Evolutionary conservation across 257 asterid species (phyloP), one percentile per base, ranked within the genome.

Genomic region (Primulina eburnea): DNA sequence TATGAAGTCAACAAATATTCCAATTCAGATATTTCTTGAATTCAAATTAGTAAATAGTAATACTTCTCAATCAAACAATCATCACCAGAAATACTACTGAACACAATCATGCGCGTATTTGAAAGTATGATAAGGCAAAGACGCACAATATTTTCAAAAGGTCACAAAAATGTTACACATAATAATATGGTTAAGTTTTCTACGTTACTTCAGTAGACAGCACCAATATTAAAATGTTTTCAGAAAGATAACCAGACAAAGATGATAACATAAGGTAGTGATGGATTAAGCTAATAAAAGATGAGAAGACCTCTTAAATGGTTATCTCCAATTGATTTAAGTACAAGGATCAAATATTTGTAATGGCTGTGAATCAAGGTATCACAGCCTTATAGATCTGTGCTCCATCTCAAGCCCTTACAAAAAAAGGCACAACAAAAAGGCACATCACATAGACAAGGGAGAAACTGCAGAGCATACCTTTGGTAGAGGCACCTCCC

Each of bases 401-500:
- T 8, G 30, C 6, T 38, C 8, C 43, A 69, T 60, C 4, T 64
- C 33, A 68, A 63, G 69, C 61, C 18, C 17, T 47, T 26, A 7
- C 38, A 7, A 38, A 16, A 70, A 58, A 10, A 32, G 64, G 47
- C n/a, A 26, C 20, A 50, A n/a, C n/a, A 16, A 70, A 58, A 10
- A 32, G 64, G 47, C n/a, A 26, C 20, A 50, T 57, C 10, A 14
- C 57, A 57, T n/a, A 40, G 30, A 30, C 33, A 61, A 62, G 5
- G 28, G 53, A 79, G 16, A 40, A 75, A 37, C 58, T 5, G 71
- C 35, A 29, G 10, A 18, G 61, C 70, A 18, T 80, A 93, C 99
- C 97, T 94, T 94, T 35, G 99, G 99, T 30, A 94, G 83, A 75
- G 97, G 99, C 68, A 94, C 99, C 67, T 90, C 97, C 99, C 99